A percentile compares a stretch with the other conserved stretches of the same genome.
Conservation (phyloP, 768 basidiomycete genomes). For the Tricholomella constricta region DNA sequence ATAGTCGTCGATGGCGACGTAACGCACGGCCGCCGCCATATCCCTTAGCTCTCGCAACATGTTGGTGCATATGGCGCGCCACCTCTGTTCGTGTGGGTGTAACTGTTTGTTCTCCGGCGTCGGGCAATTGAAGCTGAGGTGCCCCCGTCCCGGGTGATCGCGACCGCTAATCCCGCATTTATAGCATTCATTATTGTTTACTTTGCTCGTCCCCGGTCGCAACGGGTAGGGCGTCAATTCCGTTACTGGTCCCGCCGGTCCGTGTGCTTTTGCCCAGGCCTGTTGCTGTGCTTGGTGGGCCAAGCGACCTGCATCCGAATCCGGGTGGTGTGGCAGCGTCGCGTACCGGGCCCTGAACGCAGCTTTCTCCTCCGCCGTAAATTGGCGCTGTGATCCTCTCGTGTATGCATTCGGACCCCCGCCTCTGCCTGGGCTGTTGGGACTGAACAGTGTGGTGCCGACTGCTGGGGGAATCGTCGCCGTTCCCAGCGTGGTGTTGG, state of each 20-base stretch:
- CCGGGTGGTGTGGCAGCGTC: not conserved
- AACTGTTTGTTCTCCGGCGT: not conserved
- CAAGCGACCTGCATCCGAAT: not conserved
- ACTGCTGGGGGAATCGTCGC: not conserved
- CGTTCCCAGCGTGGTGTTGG: not conserved
- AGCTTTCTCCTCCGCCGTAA: not conserved
- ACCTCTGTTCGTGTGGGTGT: not conserved
- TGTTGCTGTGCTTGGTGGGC: too few relatives aligned
- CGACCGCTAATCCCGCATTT: not conserved
- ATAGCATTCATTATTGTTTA: too few relatives aligned
- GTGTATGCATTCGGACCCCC: too few relatives aligned
- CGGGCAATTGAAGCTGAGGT: not conserved
- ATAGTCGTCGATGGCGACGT: too few relatives aligned
- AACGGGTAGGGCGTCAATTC: slow-evolving; percentile 1
- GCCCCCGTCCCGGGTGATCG: not conserved
- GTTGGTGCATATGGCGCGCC: not conserved
- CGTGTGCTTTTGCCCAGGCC: too few relatives aligned
- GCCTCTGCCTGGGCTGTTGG: not conserved
- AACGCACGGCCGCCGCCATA: too few relatives aligned
- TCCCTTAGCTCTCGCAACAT: not conserved
- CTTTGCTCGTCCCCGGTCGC: not conserved
- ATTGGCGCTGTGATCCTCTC: not conserved
- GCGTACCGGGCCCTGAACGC: not conserved
- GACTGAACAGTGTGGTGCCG: not conserved
- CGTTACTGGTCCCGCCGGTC: not conserved